These are phyloP conservation scores for Suhomyces guaymorum DNA, from an alignment of 1,139 yeast species.

Conservation along the genomic window DNA sequence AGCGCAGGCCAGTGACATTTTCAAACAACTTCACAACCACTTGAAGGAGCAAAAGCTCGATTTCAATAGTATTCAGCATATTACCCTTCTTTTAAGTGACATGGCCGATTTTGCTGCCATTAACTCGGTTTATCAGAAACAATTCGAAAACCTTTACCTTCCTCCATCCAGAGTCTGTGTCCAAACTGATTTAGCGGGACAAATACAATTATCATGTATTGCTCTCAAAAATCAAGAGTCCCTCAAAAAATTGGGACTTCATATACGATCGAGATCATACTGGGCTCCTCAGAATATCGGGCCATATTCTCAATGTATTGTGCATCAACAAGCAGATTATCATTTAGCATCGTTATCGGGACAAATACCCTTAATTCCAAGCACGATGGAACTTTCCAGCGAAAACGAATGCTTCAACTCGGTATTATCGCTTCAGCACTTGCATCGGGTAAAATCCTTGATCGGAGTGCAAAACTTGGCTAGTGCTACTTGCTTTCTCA, in stretches of 20 bases:
- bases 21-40: constrained; percentile 38
- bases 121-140: constrained; percentile 57
- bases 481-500: constrained; percentile 57
- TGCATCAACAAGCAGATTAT: constrained; percentile 39
- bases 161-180: constrained; percentile 93
- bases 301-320: constrained; percentile 87
- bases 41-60: constrained; percentile 29
- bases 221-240: constrained; percentile 32
- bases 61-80: constrained; percentile 51
- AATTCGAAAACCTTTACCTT: constrained; percentile 54
- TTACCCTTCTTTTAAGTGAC: constrained; percentile 59
- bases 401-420: constrained; percentile 28
- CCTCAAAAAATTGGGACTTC: constrained; percentile 61
- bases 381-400: constrained; percentile 53
- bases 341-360: constrained; percentile 75
- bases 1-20: constrained; percentile 51
- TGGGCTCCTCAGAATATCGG: constrained; percentile 99
- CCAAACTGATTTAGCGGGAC: constrained; percentile 51
- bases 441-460: constrained; percentile 61
- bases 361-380: constrained; percentile 84
- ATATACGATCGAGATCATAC: constrained; percentile 86
- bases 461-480: constrained; percentile 48
- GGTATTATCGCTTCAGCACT: constrained; percentile 70
- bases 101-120: constrained; percentile 65
- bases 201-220: constrained; percentile 61